A percentile compares a stretch with the other conserved stretches of the same genome.
phyloP scores from a whole-genome alignment of 2,329 filamentous ascomycete genomes.

The Aspergillaceae sp. region DNA sequence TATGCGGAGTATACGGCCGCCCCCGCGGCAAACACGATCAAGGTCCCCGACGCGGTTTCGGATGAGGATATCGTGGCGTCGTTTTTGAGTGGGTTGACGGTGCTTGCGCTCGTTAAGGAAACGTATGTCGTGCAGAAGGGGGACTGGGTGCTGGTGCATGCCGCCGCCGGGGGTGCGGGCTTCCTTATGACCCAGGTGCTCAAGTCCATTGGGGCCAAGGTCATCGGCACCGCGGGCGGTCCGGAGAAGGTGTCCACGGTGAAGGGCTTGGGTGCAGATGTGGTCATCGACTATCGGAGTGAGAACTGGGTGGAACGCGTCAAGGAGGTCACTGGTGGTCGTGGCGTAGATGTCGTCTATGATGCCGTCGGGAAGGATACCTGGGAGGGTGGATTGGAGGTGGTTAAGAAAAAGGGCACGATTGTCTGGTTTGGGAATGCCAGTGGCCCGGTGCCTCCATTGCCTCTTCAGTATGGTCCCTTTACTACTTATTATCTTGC shows the following conservation, averaged over 20 bases:
- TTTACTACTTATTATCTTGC: conserved; percentile 9
- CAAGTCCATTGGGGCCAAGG: conserved; percentile 60
- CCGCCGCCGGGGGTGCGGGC: conserved; percentile 75
- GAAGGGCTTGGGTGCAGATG: conserved; percentile 57
- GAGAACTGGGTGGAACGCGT: conserved; percentile 72
- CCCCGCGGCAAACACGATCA: conserved; percentile 46
- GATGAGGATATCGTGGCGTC: conserved; percentile 58
- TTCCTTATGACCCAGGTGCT: conserved; percentile 68
- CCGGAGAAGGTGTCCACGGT: conserved; percentile 64
- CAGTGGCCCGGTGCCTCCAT: conserved; percentile 66
- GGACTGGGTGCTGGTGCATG: conserved; percentile 77
- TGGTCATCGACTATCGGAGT: conserved; percentile 70
- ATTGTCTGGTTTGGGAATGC: conserved; percentile 77
- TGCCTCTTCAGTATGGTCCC: conserved; percentile 50
- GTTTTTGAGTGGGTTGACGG: conserved; percentile 75
- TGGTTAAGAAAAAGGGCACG: conserved; percentile 66
- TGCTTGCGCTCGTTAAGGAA: conserved; percentile 69
- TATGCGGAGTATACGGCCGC: conserved; percentile 55
- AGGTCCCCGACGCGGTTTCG: conserved; percentile 55
- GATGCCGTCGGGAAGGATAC: conserved; percentile 81
- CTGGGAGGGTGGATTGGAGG: conserved; percentile 68
- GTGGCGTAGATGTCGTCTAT: conserved; percentile 69
- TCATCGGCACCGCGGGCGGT: conserved; percentile 71
- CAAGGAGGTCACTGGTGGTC: conserved; percentile 71
- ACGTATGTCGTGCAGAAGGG: conserved; percentile 61